phyloP scores from a whole-genome alignment of 2,329 filamentous ascomycete genomes.

The Amylocarpus encephaloides region DNA sequence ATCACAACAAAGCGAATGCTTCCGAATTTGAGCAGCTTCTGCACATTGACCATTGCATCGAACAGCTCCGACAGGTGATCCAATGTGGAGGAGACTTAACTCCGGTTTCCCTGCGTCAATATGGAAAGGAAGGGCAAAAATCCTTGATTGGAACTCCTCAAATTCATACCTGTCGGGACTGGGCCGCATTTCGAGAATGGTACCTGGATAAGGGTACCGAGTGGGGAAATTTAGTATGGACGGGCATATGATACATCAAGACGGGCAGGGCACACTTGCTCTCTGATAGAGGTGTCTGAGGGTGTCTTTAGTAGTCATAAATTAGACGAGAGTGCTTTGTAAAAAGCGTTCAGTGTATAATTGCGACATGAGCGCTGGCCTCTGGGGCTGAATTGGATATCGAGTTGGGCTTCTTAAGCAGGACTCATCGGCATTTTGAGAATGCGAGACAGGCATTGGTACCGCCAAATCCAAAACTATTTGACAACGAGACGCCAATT shows the following conservation, averaged over 20 bases:
- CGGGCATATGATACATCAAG: neutral
- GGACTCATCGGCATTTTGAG: constrained; percentile 26
- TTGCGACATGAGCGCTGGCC: neutral
- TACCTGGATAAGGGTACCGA: constrained; percentile 15
- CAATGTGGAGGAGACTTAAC: constrained; percentile 18
- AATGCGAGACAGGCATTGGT: constrained; percentile 92
- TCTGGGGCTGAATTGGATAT: neutral
- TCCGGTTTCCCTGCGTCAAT: constrained; percentile 10
- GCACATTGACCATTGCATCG: constrained; percentile 18
- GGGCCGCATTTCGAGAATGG: constrained; percentile 12
- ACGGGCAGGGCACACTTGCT: neutral
- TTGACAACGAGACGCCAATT: constrained; percentile 74
- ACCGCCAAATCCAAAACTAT: constrained; percentile 96
- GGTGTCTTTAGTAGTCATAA: too few relatives aligned
- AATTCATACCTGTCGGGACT: constrained; percentile 17
- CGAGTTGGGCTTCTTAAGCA: neutral
- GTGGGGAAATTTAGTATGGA: constrained; percentile 8
- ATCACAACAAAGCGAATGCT: constrained; percentile 9
- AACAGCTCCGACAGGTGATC: constrained; percentile 18
- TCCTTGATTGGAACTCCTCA: constrained; percentile 15
- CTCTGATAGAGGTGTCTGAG: neutral
- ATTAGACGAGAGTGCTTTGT: too few relatives aligned
- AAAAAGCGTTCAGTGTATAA: too few relatives aligned
- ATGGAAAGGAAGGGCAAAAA: constrained; percentile 6
- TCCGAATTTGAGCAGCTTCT: constrained; percentile 5